Evolutionary conservation across 2,329 filamentous ascomycete genomes (phyloP), one percentile per base, ranked within the genome.

Genomic region (Gliomastix tumulicola): DNA sequence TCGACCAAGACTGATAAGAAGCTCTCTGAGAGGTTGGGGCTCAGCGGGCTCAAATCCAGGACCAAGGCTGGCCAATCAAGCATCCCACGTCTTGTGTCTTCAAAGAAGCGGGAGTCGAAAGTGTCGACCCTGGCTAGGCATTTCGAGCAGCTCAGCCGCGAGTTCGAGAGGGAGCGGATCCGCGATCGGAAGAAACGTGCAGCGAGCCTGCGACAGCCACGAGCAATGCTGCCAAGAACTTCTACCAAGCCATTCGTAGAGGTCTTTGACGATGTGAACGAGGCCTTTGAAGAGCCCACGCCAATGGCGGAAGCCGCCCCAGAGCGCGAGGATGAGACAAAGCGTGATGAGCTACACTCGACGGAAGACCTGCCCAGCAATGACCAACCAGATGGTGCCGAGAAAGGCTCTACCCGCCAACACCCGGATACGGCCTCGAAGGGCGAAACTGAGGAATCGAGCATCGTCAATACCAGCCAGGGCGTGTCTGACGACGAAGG

Each of bases 161-260:
- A 98, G 53, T 98, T 98, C 47, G 88, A 96, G 54, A 94, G 90
- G 50, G 90, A 98, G 60, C 78, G 92, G 31, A 76, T 94, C 47
- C 82, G 85, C 34, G 90, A 97, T 56, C 79, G 86, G 45, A 83
- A 82, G 49, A 84, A 88, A 55, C 71, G 87, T 41, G 85, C 87
- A 19, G 84, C 86, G 32, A 88, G 82, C 51, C 80, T 84, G 53
- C 68, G 72, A 30, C 70, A 76, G 55, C 86, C 87, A 12, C 77
- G 89, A 43, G 87, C 88, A 1, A 90, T 90, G 55, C 61, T 79
- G 17, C 90, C 92, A 16, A 78, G 92, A 45, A 87, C 88, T 28
- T 89, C 88, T 15, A 94, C 90, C n/a, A 92, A 89, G 50, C 89
- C 92, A 7, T 90, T 94, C 41, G 89, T 98, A 13, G 87, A 97